Evolutionary conservation across 2,329 filamentous ascomycete genomes (phyloP), one percentile per base, ranked within the genome.

Genomic region (Venturia nashicola): DNA sequence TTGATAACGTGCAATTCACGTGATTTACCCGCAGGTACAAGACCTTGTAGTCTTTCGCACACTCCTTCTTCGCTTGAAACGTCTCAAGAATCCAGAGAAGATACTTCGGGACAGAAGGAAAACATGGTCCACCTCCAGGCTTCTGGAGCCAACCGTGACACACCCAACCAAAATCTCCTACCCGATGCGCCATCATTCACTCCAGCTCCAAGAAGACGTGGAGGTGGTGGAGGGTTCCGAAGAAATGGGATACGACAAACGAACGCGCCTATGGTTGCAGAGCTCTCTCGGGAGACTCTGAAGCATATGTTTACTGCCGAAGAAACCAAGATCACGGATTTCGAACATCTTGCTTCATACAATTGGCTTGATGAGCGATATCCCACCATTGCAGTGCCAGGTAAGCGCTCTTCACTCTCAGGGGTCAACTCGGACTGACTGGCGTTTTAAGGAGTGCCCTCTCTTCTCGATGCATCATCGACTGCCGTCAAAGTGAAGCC

Each of bases 351-450:
- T 20, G 39, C 62, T 43, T 64, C 62, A 14, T 64, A 64, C 44
- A 64, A 64, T 39, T 64, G 62, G 62, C 40, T 64, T 20, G 57
- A 64, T 40, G 62, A 18, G 6, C n/a, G n/a, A 16, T 36, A 14
- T 46, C 62, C 55, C 11, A 64, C 62, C 18, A 61, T 82, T 65
- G 72, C 73, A 27, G 72, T 81, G 23, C 79, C 79, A 23, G 79
- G 79, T 65, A 69, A 69, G 51, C n/a, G 32, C 16, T 57, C 2
- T 18, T n/a, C 32, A n/a, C 12, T 18, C n/a, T 2, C 20, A 51
- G 11, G 16, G 12, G 23, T 27, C 46, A 20, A n/a, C 5, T 57
- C 16, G 20, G 14, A 34, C 32, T 57, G 51, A 34, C 27, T 36
- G 27, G 5, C 7, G 14, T 14, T 14, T 36, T 7, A 20, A 57